Base-by-base conservation (phyloP, 2,329 filamentous ascomycete species). In the Cryphonectria radicalis region DNA sequence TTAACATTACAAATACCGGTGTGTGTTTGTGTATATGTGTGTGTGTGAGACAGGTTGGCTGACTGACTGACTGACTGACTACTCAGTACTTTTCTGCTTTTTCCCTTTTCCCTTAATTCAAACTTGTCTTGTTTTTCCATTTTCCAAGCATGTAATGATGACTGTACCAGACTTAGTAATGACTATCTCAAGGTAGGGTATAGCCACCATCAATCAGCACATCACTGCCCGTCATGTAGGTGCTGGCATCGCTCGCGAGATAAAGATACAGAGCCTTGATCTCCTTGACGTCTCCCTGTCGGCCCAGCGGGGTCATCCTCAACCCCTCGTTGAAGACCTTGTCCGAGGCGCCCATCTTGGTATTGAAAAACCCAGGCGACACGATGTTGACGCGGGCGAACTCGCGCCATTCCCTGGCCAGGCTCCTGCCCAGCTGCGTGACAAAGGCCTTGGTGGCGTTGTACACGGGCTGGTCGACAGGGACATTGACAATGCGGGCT, bases 281-380 rank as follows among this genome's bases (percentile, higher is more conserved):
- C 82, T 91, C 89, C 82, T 89, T 90, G 4, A 89, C 88, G 76
- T 91, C 85, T 37, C 87, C 89, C 73, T 90, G 85, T 72, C 89
- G 85, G 53, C 88, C 85, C 22, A 87, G 75, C 1, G 81, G 80
- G 0, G 86, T 80, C 86, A 88, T 87, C 0, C 84, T 76, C 62
- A 83, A 81, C 0, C 81, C 83, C 76, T 88, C 86, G 25, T 87
- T 83, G 10, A 84, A 73, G 2, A 81, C 80, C 2, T 70, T 60
- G 0, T 82, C 80, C 22, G 82, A 78, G 0, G 85, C 86, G 0
- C 85, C 85, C 81, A 89, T 86, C 74, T 86, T 86, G 0, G 87
- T 89, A 68, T 87, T 82, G 74, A 89, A 86, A 77, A 86, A 89
- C 2, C 72, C 72, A 1, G 72, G 72, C 4, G 63, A 69, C 14